These are phyloP conservation scores for Carallia pectinifolia DNA, from an alignment of 345 rosid genomes.

Conservation along the genomic window DNA sequence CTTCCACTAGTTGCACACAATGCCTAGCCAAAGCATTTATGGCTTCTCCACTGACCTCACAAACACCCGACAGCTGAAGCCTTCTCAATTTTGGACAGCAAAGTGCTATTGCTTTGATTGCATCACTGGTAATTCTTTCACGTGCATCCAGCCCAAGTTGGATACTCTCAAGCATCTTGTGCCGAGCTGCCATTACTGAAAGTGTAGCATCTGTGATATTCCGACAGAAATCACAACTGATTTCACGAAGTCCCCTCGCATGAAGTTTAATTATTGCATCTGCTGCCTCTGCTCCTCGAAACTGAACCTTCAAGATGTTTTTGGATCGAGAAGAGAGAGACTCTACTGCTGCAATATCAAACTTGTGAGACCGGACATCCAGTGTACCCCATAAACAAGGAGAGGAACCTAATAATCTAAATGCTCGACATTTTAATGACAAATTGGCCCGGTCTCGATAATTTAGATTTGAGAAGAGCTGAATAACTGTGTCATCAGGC, in stretches of 20 bases:
- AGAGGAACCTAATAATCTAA: constrained; percentile 33
- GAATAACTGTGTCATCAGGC: constrained; percentile 39
- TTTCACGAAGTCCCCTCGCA: constrained; percentile 31
- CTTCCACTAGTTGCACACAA: constrained; percentile 26
- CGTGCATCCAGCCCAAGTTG: constrained; percentile 33
- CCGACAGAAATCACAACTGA: constrained; percentile 33
- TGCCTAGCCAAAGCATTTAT: constrained; percentile 36
- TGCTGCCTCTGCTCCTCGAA: constrained; percentile 41
- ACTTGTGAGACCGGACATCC: constrained; percentile 32
- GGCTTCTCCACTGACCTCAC: constrained; percentile 31
- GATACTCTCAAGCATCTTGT: constrained; percentile 37
- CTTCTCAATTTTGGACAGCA: constrained; percentile 36
- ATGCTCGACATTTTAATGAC: constrained; percentile 36
- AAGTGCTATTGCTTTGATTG: constrained; percentile 34
- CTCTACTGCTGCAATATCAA: constrained; percentile 15
- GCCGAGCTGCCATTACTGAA: constrained; percentile 33
- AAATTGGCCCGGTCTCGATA: constrained; percentile 39
- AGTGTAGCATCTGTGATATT: constrained; percentile 36
- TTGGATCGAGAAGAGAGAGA: constrained; percentile 26
- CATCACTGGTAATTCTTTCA: constrained; percentile 40
- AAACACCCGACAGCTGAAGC: constrained; percentile 36
- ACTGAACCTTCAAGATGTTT: constrained; percentile 26
- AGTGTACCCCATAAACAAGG: constrained; percentile 36
- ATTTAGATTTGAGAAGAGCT: constrained; percentile 29
- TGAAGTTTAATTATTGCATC: constrained; percentile 33